Evolutionary conservation across 1,139 yeast species (phyloP), one percentile per base, ranked within the genome.

Genomic region (Candida mesenterica): DNA sequence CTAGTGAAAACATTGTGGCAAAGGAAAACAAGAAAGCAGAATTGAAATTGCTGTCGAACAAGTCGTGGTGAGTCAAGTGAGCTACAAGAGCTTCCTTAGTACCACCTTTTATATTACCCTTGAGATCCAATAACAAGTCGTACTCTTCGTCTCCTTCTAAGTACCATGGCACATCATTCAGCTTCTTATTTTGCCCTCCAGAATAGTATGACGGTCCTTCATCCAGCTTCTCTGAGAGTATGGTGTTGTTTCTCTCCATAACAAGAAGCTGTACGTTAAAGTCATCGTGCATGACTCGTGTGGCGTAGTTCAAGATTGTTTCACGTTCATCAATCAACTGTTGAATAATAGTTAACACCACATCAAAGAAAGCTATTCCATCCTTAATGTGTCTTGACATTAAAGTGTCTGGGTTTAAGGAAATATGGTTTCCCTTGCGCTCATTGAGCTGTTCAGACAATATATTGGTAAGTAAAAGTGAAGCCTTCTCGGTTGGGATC

Each of bases 51-150:
- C 82, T 75, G 54, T 87, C 95, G 35, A 76, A 66, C 31, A 75
- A 61, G 40, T 78, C 79, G 53, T 90, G 96, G 51, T 84, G 86
- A 0, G 96, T 87, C 42, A 92, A 68, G 56, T 86, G 89, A 34
- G 92, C 86, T 9, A 92, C 73, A 37, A 92, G 63, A 0, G 96
- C 96, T 36, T 76, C 80, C 39, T 79, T 75, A 0, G 95, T 81
- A 4, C 97, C 97, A 31, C 97, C 97, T 53, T 84, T 83, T 33
- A 90, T 73, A 34, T 72, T 71, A 3, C 92, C 94, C 43, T 80
- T 80, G 27, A 78, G 65, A 48, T 89, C 95, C 48, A 79, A 79
- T 17, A 87, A 67, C 40, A 90, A 65, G 42, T 81, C 86, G 43
- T 68, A 77, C 44, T 86, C 95, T 37, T 80, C 81, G 46, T 87